A percentile compares a stretch with the other conserved stretches of the same genome.
phyloP scores from a whole-genome alignment of 208 protist genomes.

The Trypanosoma platydactyli region DNA sequence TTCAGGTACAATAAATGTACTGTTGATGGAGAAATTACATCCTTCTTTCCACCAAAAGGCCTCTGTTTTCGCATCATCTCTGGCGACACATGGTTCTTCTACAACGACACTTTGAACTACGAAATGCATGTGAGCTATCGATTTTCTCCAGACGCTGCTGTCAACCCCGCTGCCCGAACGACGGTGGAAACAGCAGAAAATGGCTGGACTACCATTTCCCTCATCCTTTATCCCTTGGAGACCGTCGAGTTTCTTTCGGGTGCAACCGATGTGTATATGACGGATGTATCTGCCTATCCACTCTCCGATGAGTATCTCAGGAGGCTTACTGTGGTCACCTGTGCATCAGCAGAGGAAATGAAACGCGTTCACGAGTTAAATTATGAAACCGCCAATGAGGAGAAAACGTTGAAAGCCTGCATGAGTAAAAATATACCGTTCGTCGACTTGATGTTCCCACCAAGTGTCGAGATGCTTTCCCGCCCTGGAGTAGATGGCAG shows the following conservation, averaged over 20 bases:
- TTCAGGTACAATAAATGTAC: slow-evolving; percentile 25
- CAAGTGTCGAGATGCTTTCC: slow-evolving; percentile 7
- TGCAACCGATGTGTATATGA: slow-evolving; percentile 37
- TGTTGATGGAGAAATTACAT: slow-evolving; percentile 2
- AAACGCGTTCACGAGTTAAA: slow-evolving; percentile 5
- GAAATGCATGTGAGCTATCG: slow-evolving; percentile 52
- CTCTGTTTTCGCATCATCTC: slow-evolving; percentile 8
- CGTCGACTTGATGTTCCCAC: slow-evolving; percentile 4
- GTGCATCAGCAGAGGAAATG: slow-evolving; percentile 16
- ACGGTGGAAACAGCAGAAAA: slow-evolving; percentile 32
- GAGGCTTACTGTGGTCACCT: slow-evolving; percentile 17
- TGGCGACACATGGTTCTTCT: slow-evolving; percentile 52
- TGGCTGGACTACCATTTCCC: slow-evolving; percentile 33
- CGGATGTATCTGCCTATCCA: slow-evolving; percentile 33
- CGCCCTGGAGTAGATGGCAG: slow-evolving; percentile 15
- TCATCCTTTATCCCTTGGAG: slow-evolving; percentile 56
- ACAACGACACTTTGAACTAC: slow-evolving; percentile 71
- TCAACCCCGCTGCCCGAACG: slow-evolving; percentile 24
- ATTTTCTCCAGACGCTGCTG: neutral
- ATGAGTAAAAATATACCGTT: slow-evolving; percentile 20
- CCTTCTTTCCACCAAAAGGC: slow-evolving; percentile 10
- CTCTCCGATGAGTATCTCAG: slow-evolving; percentile 35
- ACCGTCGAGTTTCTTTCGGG: slow-evolving; percentile 50
- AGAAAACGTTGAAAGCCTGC: slow-evolving; percentile 29
- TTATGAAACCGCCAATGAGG: neutral